Base-by-base conservation (phyloP, 2,329 filamentous ascomycete species). In the Myriosclerotinia curreyana region DNA sequence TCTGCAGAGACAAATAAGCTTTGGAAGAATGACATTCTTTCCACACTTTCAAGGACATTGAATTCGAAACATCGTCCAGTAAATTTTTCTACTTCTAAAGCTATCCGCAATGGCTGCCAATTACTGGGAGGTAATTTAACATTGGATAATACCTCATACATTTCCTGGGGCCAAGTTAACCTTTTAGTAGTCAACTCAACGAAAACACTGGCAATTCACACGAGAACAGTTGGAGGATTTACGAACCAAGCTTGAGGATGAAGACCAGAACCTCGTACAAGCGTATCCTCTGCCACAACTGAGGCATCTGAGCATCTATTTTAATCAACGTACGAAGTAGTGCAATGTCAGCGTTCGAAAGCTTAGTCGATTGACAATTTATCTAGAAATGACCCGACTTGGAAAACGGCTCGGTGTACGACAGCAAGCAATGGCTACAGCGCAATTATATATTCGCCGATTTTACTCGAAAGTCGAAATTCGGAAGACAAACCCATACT, bases 391-490 rank as follows among this genome's bases (percentile, higher is more conserved):
- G 64, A 83, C 86, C 67, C 90, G 92, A 66, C 83, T 99, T 66
- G 92, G 87, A 53, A 93, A 95, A 77, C 88, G 93, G 42, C 86
- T 97, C 74, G 86, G 84, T 54, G 85, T 95, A 60, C 86, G 94
- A 65, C 95, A 99, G 76, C 95, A 98, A 79, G 90, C 91, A 62
- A 84, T 98, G 71, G 93, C 95, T 34, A 98, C 95, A 0, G 94
- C 95, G 22, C 93, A 98, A 74, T 83, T 97, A 69, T 99, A 98
- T 78, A 84, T 98, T 71, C 94, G 96, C 73, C 87, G 95, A 66
- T 98, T 96, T 81, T 98, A 96, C 77, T 86, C 86, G 53, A 91
- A 90, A 71, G 90, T 96, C 71, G 92, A 96, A 73, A 92, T 98
- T 69, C 89, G 94, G 64, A 87, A 89, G 68, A 96, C 93, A 55